Evolutionary conservation across 1,139 yeast genomes (phyloP).

Genomic region (Zygosaccharomyces sapae): DNA sequence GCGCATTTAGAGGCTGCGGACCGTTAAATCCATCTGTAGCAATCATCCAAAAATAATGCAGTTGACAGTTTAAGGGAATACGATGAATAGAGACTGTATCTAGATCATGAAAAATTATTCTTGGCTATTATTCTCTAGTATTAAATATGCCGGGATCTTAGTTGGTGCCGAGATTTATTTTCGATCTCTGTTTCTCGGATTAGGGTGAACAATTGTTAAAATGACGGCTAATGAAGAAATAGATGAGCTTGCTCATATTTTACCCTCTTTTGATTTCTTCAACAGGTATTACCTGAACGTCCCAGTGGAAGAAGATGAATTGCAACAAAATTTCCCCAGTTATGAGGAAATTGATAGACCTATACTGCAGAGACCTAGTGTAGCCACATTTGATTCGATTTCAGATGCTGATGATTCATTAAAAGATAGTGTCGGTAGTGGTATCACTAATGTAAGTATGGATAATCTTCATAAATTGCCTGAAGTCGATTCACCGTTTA

Average conservation of each 20-base stretch:
- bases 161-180: too few species aligned
- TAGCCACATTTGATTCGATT: neutral
- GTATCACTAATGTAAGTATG: slow-evolving; percentile 30
- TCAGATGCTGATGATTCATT: neutral
- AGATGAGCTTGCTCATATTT: slow-evolving; percentile 3
- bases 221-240: too few species aligned
- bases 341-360: slow-evolving; percentile 4
- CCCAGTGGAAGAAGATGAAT: slow-evolving; percentile 7
- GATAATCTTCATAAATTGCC: slow-evolving; percentile 39
- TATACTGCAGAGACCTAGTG: neutral
- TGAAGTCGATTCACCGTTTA: slow-evolving; percentile 32
- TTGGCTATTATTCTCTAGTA: too few species aligned
- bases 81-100: too few species aligned
- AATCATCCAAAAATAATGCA: too few species aligned
- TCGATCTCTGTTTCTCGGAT: too few species aligned
- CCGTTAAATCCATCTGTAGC: too few species aligned
- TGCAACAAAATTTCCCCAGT: slow-evolving; percentile 8
- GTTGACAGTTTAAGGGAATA: too few species aligned
- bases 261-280: slow-evolving; percentile 13
- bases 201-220: too few species aligned
- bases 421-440: slow-evolving; percentile 10
- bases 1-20: too few species aligned
- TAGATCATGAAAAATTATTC: too few species aligned
- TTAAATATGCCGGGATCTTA: too few species aligned
- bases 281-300: slow-evolving; percentile 9